These are phyloP conservation scores for Cicer bijugum DNA, from an alignment of 306 rosid genomes.

Conservation along the genomic window DNA sequence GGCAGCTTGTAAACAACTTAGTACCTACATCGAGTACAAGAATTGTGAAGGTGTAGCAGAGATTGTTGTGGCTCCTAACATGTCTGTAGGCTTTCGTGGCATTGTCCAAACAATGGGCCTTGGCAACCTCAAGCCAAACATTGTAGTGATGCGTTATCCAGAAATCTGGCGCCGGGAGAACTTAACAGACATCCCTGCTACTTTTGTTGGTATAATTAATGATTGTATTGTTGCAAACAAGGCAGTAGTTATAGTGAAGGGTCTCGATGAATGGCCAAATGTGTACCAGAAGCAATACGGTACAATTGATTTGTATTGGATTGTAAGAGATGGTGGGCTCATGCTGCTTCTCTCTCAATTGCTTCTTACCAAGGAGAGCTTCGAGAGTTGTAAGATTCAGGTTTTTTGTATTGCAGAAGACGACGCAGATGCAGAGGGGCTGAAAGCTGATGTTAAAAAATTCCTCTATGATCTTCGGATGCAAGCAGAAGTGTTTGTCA, in stretches of 20 bases:
- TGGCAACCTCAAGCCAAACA: conserved; percentile 98
- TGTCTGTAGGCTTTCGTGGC: conserved; percentile 95
- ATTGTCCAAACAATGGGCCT: conserved; percentile 99
- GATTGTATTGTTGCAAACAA: conserved; percentile 98
- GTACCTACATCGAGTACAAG: conserved; percentile 91
- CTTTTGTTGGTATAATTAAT: conserved; percentile 86
- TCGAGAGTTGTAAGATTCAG: conserved; percentile 97
- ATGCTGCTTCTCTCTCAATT: conserved; percentile 99
- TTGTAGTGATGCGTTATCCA: conserved; percentile 96
- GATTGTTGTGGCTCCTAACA: conserved; percentile 93
- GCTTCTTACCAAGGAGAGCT: conserved; percentile 89
- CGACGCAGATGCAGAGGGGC: conserved; percentile 85
- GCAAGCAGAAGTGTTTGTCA: conserved; percentile 97
- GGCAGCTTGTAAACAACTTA: conserved; percentile 89
- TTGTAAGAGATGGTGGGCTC: conserved; percentile 97
- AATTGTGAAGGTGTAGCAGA: conserved; percentile 99
- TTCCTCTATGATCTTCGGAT: conserved; percentile 94
- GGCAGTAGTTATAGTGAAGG: conserved; percentile 97
- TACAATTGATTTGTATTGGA: conserved; percentile 95
- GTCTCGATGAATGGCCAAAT: conserved; percentile 99
- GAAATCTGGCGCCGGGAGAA: conserved; percentile 99
- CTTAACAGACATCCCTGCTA: conserved; percentile 86
- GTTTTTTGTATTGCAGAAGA: conserved; percentile 99
- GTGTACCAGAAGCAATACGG: conserved; percentile 96
- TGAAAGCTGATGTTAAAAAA: conserved; percentile 94